These are phyloP conservation scores for Parasitella parasitica DNA, from an alignment of 371 early-diverging fungal genomes.

Conservation along the genomic window DNA sequence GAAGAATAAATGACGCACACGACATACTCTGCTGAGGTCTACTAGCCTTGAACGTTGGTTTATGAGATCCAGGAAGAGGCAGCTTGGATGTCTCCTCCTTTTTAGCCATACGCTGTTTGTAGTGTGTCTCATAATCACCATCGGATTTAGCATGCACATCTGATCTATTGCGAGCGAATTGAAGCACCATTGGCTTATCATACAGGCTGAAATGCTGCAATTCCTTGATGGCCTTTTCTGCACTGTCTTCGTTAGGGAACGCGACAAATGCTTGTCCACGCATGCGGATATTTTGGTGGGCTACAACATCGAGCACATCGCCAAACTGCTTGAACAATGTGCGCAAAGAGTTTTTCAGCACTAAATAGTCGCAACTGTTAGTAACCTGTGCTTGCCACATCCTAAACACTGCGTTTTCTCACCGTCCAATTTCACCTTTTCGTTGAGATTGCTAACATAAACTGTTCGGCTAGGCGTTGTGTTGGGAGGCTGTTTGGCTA, in stretches of 20 bases:
- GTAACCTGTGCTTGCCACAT: not conserved
- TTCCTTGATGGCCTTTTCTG: constrained; percentile 81
- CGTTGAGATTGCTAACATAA: constrained; percentile 85
- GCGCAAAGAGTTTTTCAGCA: constrained; percentile 75
- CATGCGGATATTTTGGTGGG: constrained; percentile 66
- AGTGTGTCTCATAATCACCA: constrained; percentile 65
- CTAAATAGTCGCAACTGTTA: constrained; percentile 41
- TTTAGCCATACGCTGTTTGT: constrained; percentile 52
- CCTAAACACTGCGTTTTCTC: constrained; percentile 1
- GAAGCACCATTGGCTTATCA: constrained; percentile 83
- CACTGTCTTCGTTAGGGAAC: constrained; percentile 61
- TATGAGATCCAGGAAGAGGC: constrained; percentile 49
- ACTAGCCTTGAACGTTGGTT: constrained; percentile 35
- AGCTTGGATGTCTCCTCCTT: constrained; percentile 43
- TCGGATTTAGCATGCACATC: constrained; percentile 78
- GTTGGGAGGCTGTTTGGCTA: constrained; percentile 58
- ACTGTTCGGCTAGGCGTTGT: constrained; percentile 78
- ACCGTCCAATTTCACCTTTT: constrained; percentile 83
- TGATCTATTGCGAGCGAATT: constrained; percentile 80
- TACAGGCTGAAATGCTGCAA: constrained; percentile 83
- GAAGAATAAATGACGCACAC: not conserved
- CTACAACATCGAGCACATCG: constrained; percentile 67
- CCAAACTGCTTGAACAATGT: constrained; percentile 80
- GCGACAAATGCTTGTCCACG: constrained; percentile 86
- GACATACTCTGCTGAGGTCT: constrained; percentile 15